These are phyloP conservation scores for Mycotypha africana DNA, from an alignment of 371 early-diverging fungal species.

Conservation along the genomic window DNA sequence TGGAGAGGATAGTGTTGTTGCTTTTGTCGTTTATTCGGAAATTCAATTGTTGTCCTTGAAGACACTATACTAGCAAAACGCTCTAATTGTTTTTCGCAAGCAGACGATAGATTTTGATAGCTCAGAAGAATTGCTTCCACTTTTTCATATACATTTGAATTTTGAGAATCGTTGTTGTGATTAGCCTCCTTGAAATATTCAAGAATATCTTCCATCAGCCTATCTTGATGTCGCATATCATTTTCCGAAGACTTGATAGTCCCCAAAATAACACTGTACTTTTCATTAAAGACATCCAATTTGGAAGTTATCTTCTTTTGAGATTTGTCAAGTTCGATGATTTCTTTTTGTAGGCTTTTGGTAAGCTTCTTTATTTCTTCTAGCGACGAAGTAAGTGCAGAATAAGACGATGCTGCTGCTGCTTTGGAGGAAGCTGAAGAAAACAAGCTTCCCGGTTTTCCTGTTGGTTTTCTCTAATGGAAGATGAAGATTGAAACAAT, in stretches of 20 bases:
- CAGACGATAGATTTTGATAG: no score
- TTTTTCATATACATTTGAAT: no score
- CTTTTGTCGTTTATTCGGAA: not conserved
- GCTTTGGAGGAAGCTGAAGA: no score
- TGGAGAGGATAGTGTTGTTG: no score
- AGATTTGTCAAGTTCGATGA: constrained; percentile 29
- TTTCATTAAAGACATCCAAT: constrained; percentile 14
- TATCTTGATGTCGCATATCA: constrained; percentile 19
- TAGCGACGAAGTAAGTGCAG: no score
- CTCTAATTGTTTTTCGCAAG: no score
- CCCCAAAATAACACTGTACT: constrained; percentile 13
- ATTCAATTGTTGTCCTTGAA: no score
- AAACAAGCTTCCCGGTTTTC: constrained; percentile 20
- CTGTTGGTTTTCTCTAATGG: constrained; percentile 29
- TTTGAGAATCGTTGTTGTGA: no score
- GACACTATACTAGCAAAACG: no score
- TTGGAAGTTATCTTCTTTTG: constrained; percentile 27
- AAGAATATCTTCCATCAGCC: constrained; percentile 13
- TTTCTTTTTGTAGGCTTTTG: constrained; percentile 39
- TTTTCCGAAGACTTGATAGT: constrained; percentile 14
- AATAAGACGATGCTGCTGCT: no score
- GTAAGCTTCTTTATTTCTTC: constrained; percentile 19
- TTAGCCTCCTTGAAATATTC: constrained; percentile 7
- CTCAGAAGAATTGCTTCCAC: no score
- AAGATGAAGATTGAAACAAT: no score